phyloP scores from a whole-genome alignment of 192 early-diverging fungal species.

The Dispira simplex region DNA sequence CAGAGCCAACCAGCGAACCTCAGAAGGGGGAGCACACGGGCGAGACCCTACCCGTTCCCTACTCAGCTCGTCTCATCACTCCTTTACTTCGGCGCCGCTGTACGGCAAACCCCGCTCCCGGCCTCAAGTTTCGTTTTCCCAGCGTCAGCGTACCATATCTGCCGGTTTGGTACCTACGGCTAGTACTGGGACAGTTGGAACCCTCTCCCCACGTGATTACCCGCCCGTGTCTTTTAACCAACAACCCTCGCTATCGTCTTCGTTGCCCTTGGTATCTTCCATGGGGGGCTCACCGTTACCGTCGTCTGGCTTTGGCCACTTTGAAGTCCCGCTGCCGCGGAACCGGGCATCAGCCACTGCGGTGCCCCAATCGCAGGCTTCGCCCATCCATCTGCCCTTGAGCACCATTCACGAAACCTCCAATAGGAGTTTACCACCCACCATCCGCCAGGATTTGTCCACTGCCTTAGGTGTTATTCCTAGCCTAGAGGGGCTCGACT shows the following conservation, averaged over 20 bases:
- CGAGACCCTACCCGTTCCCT: background rate
- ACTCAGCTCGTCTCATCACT: background rate
- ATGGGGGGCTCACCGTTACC: background rate
- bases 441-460: background rate
- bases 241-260: background rate
- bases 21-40: background rate
- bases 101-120: background rate
- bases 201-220: background rate
- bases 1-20: no score
- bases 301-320: background rate
- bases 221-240: background rate
- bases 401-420: background rate
- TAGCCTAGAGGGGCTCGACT: background rate
- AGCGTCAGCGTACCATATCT: slow-evolving; percentile 1
- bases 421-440: background rate
- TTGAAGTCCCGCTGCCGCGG: background rate
- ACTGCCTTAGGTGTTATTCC: background rate
- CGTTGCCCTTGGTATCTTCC: background rate
- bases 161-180: background rate
- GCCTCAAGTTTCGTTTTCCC: background rate
- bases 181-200: background rate
- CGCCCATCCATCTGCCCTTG: background rate
- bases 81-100: background rate
- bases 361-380: background rate
- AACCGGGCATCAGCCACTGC: background rate